These are phyloP conservation scores for Hyphopichia burtonii DNA, from an alignment of 1,139 yeast species.

Conservation along the genomic window DNA sequence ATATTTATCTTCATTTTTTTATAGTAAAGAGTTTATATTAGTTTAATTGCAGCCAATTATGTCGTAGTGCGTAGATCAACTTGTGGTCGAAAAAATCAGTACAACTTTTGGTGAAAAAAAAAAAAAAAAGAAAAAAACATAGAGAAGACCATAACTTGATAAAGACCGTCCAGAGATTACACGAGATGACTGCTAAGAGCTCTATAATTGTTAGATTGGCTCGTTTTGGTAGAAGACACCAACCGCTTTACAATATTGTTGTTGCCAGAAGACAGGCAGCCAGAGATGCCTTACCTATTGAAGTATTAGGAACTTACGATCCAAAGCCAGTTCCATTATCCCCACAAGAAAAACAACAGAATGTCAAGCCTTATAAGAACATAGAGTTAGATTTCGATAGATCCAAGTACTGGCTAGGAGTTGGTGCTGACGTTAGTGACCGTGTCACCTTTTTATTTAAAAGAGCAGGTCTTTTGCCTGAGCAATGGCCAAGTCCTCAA, in stretches of 20 bases:
- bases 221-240: slow-evolving; percentile 85
- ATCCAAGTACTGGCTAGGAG: slow-evolving; percentile 97
- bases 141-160: neutral
- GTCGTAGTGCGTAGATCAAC: neutral
- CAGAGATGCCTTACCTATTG: slow-evolving; percentile 84
- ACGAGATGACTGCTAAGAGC: slow-evolving; percentile 14
- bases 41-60: neutral
- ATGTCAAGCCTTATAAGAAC: slow-evolving; percentile 71
- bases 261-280: slow-evolving; percentile 75
- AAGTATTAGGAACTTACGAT: slow-evolving; percentile 91
- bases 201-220: slow-evolving; percentile 71
- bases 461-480: slow-evolving; percentile 75
- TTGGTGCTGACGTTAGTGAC: slow-evolving; percentile 95
- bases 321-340: slow-evolving; percentile 77
- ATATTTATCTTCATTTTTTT: neutral
- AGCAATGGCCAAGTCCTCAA: slow-evolving; percentile 62
- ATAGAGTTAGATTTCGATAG: slow-evolving; percentile 82
- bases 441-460: slow-evolving; percentile 75
- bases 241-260: slow-evolving; percentile 89
- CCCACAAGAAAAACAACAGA: slow-evolving; percentile 50
- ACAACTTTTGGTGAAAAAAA: neutral
- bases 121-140: neutral
- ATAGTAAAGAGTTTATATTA: neutral
- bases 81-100: neutral
- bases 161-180: neutral